Base-by-base conservation (phyloP, 2,329 filamentous ascomycete genomes). In the Exophiala spinifera region DNA sequence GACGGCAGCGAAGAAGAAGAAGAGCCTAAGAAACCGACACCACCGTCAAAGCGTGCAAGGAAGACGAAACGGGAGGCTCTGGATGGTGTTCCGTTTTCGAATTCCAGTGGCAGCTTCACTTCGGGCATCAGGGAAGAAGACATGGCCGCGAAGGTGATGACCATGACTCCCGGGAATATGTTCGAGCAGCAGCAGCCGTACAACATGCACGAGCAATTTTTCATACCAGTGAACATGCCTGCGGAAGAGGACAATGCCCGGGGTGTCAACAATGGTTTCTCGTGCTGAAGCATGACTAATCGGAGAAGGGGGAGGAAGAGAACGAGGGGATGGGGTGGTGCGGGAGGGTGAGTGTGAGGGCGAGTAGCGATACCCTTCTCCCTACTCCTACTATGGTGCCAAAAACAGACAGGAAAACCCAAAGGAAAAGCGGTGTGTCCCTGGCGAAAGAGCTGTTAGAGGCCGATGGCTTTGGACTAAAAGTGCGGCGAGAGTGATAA, bases 41-140 rank as follows among this genome's bases (percentile, higher is more conserved):
- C 57, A 14, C 49, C 57, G 20, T 51, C 55, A 1, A 57, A 57
- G 40, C 49, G 57, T 23, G 31, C 46, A 19, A 51, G 50, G 17
- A 56, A 59, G 46, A 42, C 49, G 6, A 53, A 60, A 25, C 36
- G 25, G 21, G 48, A 53, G 13, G 25, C 48, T n/a, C 8, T 55
- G 20, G 55, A 60, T 19, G 57, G 55, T 2, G 33, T 53, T 13
- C 57, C 42, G 3, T 55, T 60, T 15, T 53, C 51, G 19, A 50
- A 60, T 11, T 39, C 37, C 13, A 50, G 36, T 36, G 40, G 46
- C 46, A 51, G 55, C 39, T 49, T 49, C 11, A 28, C 20, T 34
- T 37, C 50, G n/a, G n/a, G n/a, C 14, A 20, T 53, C 39, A 60
- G 57, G 43, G 33, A 44, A 4, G 49, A 53, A 33, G 46, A 57